Base-by-base conservation (phyloP, 306 rosid species). In the Morella rubra region DNA sequence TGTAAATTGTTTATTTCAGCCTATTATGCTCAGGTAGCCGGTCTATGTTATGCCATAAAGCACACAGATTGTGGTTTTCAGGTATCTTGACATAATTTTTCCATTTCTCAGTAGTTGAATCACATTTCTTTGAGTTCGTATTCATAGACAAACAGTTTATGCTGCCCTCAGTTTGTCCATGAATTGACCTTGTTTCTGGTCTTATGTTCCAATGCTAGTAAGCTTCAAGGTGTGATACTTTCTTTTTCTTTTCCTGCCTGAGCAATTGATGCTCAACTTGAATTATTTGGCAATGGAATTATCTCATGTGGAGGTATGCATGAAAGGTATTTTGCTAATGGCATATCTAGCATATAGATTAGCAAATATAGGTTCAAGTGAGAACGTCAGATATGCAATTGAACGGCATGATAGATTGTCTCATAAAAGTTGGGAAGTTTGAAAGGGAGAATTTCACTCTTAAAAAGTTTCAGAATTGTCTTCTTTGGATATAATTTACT, bases 21-120 rank as follows among this genome's bases (percentile, higher is more conserved):
- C 68, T 95, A 90, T 81, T 77, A 86, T 78, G 99, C 99, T 77
- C 87, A 73, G 86, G 96, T 95, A 79, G 99, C 97, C 62, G 97
- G 92, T 70, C 89, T 95, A 73, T 75, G 83, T 83, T 95, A 90
- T 77, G 78, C 74, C 80, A 85, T 95, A 82, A 69, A 16, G 73
- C 84, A 41, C 37, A 75, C 85, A 42, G 91, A 87, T 53, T 46
- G 75, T 74, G 99, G 99, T 78, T 90, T 95, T 84, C 93, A 86
- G 97, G 98, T 93, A 91, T 79, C 56, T 16, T 71, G 4, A 40
- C 55, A 64, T 37, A 14, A 18, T 15, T 10, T 8, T 51, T 15
- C 42, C 5, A 72, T 40, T 62, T 44, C 50, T 8, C 16, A 5
- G n/a, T 15, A 22, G 49, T 16, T 65, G 22, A 65, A 12, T 65